These are phyloP conservation scores for Rhazya stricta DNA, from an alignment of 257 asterid genomes.

Conservation along the genomic window DNA sequence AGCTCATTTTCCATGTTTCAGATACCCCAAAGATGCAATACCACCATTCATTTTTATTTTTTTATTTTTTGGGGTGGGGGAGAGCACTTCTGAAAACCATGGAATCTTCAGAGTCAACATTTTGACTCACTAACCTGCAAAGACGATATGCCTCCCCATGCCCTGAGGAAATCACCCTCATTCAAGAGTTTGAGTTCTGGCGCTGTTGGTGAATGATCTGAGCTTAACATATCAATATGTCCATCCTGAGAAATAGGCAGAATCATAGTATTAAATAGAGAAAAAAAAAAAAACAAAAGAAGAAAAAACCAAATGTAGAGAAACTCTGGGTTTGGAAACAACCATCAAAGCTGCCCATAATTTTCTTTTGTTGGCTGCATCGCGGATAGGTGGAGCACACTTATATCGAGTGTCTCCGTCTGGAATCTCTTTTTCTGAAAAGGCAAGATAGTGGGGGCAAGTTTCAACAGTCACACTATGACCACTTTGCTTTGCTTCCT, in stretches of 20 bases:
- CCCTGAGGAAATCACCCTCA: constrained; percentile 81
- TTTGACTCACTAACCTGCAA: constrained; percentile 55
- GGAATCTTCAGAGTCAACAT: neutral
- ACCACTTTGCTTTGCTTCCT: constrained; percentile 86
- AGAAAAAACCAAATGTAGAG: neutral
- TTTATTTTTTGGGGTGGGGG: too few relatives aligned
- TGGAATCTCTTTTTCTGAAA: constrained; percentile 86
- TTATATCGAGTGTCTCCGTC: constrained; percentile 97
- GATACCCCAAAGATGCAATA: too few relatives aligned
- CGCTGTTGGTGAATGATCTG: constrained; percentile 88
- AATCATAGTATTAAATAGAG: neutral
- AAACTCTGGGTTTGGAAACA: constrained; percentile 6
- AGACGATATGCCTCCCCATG: constrained; percentile 98
- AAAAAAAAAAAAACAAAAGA: too few relatives aligned
- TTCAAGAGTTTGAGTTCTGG: constrained; percentile 79
- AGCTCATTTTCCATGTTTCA: neutral
- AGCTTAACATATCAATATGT: constrained; percentile 86
- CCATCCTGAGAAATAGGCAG: constrained; percentile 58
- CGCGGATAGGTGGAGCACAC: constrained; percentile 96
- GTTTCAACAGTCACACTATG: constrained; percentile 89
- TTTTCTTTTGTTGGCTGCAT: constrained; percentile 60
- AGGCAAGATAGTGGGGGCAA: constrained; percentile 96
- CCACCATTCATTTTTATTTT: too few relatives aligned
- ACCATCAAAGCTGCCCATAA: constrained; percentile 90
- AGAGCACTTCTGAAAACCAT: neutral